These are phyloP conservation scores for Bombardia bombarda DNA, from an alignment of 495 filamentous ascomycete genomes.

Conservation along the genomic window DNA sequence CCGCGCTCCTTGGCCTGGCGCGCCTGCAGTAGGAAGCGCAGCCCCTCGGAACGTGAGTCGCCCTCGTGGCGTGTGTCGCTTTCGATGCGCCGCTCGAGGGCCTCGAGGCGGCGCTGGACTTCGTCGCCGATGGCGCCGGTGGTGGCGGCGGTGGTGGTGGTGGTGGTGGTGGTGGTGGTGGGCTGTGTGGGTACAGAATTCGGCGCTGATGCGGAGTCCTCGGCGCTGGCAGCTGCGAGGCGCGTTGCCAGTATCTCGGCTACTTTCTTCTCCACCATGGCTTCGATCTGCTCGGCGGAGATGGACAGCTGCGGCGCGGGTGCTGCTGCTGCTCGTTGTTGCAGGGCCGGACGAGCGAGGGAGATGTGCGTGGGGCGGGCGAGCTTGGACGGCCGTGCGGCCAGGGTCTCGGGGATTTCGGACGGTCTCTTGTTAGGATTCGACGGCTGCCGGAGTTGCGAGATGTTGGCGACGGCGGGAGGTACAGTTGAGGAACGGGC, in stretches of 20 bases:
- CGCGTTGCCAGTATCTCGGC: conserved; percentile 76
- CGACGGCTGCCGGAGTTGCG: conserved; percentile 27
- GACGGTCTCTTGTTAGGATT: conserved; percentile 40
- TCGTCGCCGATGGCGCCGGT: conserved; percentile 58
- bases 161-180: conserved; percentile 38
- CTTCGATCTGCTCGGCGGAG: conserved; percentile 75
- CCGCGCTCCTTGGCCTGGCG: conserved; percentile 82
- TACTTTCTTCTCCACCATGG: conserved; percentile 85
- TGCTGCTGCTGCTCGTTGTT: conserved; percentile 28
- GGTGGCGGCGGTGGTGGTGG: conserved; percentile 42
- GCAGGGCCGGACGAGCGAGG: conserved; percentile 1
- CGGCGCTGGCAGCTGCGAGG: conserved; percentile 42
- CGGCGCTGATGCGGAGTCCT: conserved; percentile 14
- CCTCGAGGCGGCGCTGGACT: conserved; percentile 71
- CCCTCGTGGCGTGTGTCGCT: conserved; percentile 37
- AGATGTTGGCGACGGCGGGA: conserved; percentile 34
- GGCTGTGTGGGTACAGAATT: background rate
- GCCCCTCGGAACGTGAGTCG: conserved; percentile 66
- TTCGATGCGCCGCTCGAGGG: conserved; percentile 77
- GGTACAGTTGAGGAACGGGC: too few relatives aligned
- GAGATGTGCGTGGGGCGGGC: conserved; percentile 29
- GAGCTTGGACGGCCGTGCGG: conserved; percentile 32
- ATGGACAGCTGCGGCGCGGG: conserved; percentile 36
- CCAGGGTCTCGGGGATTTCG: conserved; percentile 21
- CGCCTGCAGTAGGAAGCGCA: conserved; percentile 81